Percentiles rank a stretch among this genome's conserved stretches.
Conservation (phyloP, 345 rosid species). For the Eucalyptus rudis region DNA sequence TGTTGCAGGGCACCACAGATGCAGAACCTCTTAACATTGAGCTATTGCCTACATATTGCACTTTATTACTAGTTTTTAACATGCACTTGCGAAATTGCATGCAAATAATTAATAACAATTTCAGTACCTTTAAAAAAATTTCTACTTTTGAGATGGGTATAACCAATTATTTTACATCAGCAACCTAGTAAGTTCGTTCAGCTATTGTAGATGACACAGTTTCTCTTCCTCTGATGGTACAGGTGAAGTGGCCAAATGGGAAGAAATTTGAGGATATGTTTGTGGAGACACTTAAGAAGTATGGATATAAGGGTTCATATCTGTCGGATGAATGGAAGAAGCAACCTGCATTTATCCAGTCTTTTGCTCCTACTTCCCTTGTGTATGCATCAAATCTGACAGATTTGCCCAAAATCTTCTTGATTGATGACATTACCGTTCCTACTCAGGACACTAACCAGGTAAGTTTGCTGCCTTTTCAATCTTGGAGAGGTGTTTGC, state of each 20-base stretch:
- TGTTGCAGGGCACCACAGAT: neutral
- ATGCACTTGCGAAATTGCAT: neutral
- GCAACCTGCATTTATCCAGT: too few relatives aligned
- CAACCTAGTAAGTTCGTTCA: neutral
- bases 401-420: too few relatives aligned
- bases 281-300: constrained; percentile 61
- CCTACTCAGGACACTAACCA: too few relatives aligned
- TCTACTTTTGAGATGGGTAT: neutral
- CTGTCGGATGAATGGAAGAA: constrained; percentile 76
- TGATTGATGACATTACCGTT: too few relatives aligned
- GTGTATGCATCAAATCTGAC: too few relatives aligned
- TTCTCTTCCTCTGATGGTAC: neutral
- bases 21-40: neutral
- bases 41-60: neutral
- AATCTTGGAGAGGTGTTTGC: too few relatives aligned
- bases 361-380: too few relatives aligned
- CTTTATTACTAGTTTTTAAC: neutral
- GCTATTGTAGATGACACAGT: neutral
- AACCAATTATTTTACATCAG: neutral
- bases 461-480: too few relatives aligned
- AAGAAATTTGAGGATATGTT: constrained; percentile 68
- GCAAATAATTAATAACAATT: neutral
- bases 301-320: constrained; percentile 75
- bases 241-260: constrained; percentile 84
- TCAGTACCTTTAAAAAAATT: neutral